Evolutionary conservation across 2,329 filamentous ascomycete genomes (phyloP).

Genomic region (Coniochaeta hoffmannii): DNA sequence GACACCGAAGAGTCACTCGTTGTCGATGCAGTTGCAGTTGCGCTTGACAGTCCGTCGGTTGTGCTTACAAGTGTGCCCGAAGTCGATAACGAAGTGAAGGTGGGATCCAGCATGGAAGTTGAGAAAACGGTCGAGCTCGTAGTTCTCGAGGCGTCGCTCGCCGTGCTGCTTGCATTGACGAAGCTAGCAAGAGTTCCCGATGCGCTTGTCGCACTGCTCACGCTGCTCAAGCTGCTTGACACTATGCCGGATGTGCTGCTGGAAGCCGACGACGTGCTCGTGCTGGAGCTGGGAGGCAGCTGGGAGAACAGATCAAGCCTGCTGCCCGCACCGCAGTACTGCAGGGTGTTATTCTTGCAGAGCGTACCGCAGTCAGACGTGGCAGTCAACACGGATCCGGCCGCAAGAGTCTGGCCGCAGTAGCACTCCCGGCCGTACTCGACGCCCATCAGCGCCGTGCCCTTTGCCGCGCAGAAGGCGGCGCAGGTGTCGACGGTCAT

Average conservation of each 20-base stretch:
- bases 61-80: not conserved
- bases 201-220: not conserved
- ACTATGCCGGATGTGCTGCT: not conserved
- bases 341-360: slow-evolving; percentile 12
- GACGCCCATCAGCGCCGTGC: slow-evolving; percentile 14
- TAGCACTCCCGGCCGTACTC: slow-evolving; percentile 21
- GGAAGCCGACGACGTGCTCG: not conserved
- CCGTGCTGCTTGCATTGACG: not conserved
- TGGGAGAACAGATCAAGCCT: slow-evolving; percentile 24
- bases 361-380: slow-evolving; percentile 13
- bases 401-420: slow-evolving; percentile 14
- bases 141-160: not conserved
- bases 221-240: not conserved
- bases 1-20: too few relatives aligned
- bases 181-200: not conserved
- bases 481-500: slow-evolving; percentile 19
- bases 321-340: slow-evolving; percentile 27
- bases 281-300: slow-evolving; percentile 3
- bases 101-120: not conserved
- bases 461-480: slow-evolving; percentile 15
- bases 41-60: too few relatives aligned
- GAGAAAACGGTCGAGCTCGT: not conserved
- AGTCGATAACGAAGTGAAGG: not conserved
- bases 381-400: slow-evolving; percentile 9
- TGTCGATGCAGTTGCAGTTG: too few relatives aligned